Evolutionary conservation across 78 protist genomes (phyloP), one percentile per base, ranked within the genome.

Genomic region (slime mould (Dictyostelium discoideum)): DNA sequence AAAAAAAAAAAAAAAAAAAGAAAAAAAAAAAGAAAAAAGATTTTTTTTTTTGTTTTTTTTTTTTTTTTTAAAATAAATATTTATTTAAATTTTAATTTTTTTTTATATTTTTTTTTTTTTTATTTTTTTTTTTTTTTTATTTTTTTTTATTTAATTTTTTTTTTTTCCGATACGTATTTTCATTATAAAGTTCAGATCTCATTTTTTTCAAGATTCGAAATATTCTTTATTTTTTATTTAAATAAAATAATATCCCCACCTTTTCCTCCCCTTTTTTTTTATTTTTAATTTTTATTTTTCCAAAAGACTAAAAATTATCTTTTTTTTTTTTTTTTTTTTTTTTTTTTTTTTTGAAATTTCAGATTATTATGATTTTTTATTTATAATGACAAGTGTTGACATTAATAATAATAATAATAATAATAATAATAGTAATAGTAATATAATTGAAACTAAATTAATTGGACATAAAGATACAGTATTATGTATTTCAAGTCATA

Each of bases 391-490:
- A 63, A 22, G 26, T 63, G 29, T 63, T 22, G 22, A 73, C 80
- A 73, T 11, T 32, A 32, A 5, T n/a, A 32, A 73, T 73, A 13
- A 73, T 32, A 73, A 73, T 13, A 73, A 73, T 29, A 42, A 80
- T 32, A 80, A 14, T 37, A 88, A 73, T 32, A 73, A 73, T 13
- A 73, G 37, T 29, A 42, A 80, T 32, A 80, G 1, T 37, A 88
- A 42, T 65, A 63, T 80, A 24, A 39, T 46, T 26, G 86, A 88
- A 65, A 77, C 16, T 13, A 88, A 88, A 65, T 67, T 88, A 73
- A 80, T 32, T 37, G 94, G 94, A 22, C 94, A 89, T 89, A 89
- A 69, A 46, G 94, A 89, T 72, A 81, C 81, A 60, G 83, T 89
- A 20, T 60, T 89, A 16, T 46, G 20, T 29, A 80, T 89, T 13